Evolutionary conservation across 495 filamentous ascomycete species (phyloP), one percentile per base, ranked within the genome.

Genomic region (Neurospora sp.): DNA sequence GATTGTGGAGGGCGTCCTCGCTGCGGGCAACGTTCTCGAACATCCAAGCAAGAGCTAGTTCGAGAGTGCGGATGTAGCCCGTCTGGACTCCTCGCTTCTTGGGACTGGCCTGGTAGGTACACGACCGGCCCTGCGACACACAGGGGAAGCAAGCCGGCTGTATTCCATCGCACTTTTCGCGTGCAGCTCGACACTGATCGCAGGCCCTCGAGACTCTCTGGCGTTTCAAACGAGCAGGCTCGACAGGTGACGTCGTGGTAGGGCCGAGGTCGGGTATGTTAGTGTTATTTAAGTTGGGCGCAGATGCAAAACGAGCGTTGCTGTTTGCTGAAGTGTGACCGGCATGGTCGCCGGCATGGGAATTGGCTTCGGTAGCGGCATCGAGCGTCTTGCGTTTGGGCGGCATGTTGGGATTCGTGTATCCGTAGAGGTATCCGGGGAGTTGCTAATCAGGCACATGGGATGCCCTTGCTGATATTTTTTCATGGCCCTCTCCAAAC

Each of bases 31-130:
- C 72, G 40, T 77, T 76, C 72, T 83, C 81, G 10, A 83, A 79
- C 11, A 83, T 72, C 76, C 75, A 77, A 71, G 80, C 84, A 69
- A 86, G 74, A 71, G 78, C 69, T 81, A 82, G 81, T 77, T 92
- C 90, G 28, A 92, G 79, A 6, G 86, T 86, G 42, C 88, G 83
- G 2, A 91, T 89, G 77, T 91, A 91, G 48, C 90, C 90, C 40
- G 88, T 86, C 54, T 88, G 88, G 31, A 91, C 83, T 1, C 90
- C 92, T 66, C 92, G 87, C 79, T 93, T 94, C 81, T 91, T 92
- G 36, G 91, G 88, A 74, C 87, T 88, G 31, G 89, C 85, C 71
- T 90, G 86, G 80, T 93, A 94, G 5, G 90, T 89, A 78, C 92
- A 94, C 70, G 83, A 74, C 15, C 90, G 83, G 19, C 83, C 86